A percentile compares a stretch with the other conserved stretches of the same genome.
Evolutionary conservation across 345 rosid genomes (phyloP).

Genomic region (Salix viminalis): DNA sequence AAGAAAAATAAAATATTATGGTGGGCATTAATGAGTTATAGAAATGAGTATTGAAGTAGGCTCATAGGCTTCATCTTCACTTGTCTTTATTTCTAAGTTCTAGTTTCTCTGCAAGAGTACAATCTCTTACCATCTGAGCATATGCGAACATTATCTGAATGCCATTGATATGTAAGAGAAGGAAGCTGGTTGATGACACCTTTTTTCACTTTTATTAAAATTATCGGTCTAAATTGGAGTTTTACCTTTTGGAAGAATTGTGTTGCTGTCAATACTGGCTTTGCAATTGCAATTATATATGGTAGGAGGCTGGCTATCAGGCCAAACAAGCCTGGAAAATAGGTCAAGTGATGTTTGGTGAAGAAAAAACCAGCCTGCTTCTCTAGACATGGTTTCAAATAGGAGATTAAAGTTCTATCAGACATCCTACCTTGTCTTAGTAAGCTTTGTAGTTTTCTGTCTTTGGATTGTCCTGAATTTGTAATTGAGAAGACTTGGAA

Average conservation of each 20-base stretch:
- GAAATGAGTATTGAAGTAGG: not conserved
- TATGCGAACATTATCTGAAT: not conserved
- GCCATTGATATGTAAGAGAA: not conserved
- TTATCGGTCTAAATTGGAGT: not conserved
- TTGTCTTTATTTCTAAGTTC: not conserved
- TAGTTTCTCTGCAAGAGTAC: not conserved
- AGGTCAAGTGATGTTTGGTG: not conserved
- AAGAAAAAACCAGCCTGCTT: constrained; percentile 10
- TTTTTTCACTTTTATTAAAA: not conserved
- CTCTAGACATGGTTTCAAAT: not conserved
- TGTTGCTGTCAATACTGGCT: not conserved
- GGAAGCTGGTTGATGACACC: not conserved
- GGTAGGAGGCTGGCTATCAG: not conserved
- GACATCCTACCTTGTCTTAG: not conserved
- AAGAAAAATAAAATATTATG: not conserved
- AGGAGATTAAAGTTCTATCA: constrained; percentile 4
- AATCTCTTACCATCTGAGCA: not conserved
- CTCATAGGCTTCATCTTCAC: not conserved
- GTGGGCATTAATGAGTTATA: not conserved
- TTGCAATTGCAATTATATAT: not conserved
- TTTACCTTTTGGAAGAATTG: not conserved
- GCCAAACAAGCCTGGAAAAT: not conserved
- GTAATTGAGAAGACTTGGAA: not conserved
- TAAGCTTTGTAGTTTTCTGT: not conserved
- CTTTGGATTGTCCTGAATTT: not conserved